Base-by-base conservation (phyloP, 1,284 basidiomycete species). In the Entoloma clypeatum region DNA sequence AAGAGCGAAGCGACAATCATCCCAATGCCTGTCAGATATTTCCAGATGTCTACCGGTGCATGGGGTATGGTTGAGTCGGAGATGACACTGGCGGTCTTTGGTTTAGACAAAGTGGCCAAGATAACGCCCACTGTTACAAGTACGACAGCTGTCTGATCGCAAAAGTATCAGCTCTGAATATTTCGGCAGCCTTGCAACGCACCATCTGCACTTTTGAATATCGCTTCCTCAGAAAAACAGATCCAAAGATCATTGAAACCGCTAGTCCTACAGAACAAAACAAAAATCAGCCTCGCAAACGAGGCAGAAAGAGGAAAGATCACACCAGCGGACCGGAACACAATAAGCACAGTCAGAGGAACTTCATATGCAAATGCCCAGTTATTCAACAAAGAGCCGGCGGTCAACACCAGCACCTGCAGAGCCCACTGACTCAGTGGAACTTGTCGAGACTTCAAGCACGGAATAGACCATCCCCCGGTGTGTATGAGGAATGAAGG, bases 291-390 rank as follows among this genome's bases (percentile, higher is more conserved):
- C 30, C 35, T 35, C 30, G 3, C 11, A 18, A 18, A 37, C 7
- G 7, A 23, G 5, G 33, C 24, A 28, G 6, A 43, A 23, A 19
- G 35, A 30, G 16, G 10, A 22, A 43, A 54, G 47, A 30, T 60
- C 74, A 61, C 50, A 79, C 90, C 90, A 24, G 88, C 91, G 34
- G 87, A 91, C 27, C 92, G 77, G 59, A 94, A 92, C 21, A 95
- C 83, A 52, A 94, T 93, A 55, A 92, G 82, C 0, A 95, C 69
- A 0, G 88, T 80, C 39, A 92, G 69, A 3, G 90, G 90, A 0
- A 93, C 85, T 44, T 81, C 68, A 54, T 73, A 90, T 0, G 82
- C 83, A 58, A 87, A 93, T 1, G 86, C 89, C 72, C 81, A 84
- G 57, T 93, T 94, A 63, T 92, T 93, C 52, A 95, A 61, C 31